phyloP scores from a whole-genome alignment of 2,329 filamentous ascomycete genomes.

The Lizonia empirigonia region DNA sequence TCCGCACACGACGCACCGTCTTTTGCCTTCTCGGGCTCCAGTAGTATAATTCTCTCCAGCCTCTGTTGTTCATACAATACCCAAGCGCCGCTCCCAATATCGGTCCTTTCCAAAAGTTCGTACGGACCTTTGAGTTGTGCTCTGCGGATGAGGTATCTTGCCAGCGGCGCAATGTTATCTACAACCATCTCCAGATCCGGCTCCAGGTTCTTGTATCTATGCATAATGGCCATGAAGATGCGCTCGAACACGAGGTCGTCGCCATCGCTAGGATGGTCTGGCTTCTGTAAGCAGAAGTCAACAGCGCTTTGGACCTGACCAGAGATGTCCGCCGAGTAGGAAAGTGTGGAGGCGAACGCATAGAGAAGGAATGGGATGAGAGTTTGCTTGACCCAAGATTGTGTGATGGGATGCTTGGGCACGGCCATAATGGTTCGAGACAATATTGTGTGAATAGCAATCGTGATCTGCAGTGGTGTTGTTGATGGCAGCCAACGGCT shows the following conservation, averaged over 20 bases:
- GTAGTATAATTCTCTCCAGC: neutral
- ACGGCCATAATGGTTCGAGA: neutral
- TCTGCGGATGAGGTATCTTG: constrained; percentile 17
- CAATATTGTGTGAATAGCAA: neutral
- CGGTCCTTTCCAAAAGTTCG: constrained; percentile 13
- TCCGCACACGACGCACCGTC: neutral
- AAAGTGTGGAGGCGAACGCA: constrained; percentile 14
- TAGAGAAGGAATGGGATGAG: constrained; percentile 20
- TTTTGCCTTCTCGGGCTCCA: neutral
- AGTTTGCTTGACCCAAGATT: constrained; percentile 15
- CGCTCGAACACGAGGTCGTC: constrained; percentile 21
- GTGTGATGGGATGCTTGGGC: constrained; percentile 5
- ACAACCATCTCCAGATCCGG: constrained; percentile 10
- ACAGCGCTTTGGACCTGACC: constrained; percentile 2
- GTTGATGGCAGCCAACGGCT: no score
- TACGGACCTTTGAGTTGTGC: constrained; percentile 22
- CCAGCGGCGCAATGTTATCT: constrained; percentile 15
- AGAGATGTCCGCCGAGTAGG: constrained; percentile 8
- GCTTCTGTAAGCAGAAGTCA: constrained; percentile 7
- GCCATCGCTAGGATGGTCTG: constrained; percentile 11
- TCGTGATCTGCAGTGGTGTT: neutral
- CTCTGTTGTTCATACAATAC: constrained; percentile 3
- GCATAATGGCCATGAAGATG: constrained; percentile 19
- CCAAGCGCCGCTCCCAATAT: constrained; percentile 17
- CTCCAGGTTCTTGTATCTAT: constrained; percentile 4